Conservation (phyloP, 2,329 filamentous ascomycete species). For the Fusarium sp. region DNA sequence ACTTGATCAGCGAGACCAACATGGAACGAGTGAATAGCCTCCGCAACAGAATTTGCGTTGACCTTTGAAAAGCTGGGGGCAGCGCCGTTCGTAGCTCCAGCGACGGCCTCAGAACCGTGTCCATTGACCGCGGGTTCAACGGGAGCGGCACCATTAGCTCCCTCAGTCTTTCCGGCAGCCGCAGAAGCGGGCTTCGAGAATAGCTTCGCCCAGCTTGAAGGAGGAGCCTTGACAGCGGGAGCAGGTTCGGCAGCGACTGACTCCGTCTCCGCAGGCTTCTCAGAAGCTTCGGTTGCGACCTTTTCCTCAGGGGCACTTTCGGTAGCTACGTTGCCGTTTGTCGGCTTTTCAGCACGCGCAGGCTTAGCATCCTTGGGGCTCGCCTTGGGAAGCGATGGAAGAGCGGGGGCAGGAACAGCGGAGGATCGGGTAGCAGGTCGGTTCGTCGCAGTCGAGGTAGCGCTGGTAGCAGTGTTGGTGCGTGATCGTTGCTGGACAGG, state of each 20-base stretch:
- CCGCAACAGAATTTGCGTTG: constrained; percentile 72
- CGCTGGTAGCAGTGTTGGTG: constrained; percentile 43
- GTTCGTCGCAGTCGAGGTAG: constrained; percentile 45
- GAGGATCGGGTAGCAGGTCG: constrained; percentile 49
- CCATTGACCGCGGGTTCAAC: constrained; percentile 43
- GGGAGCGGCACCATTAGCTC: constrained; percentile 47
- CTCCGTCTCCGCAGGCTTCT: constrained; percentile 44
- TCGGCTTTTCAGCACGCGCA: constrained; percentile 43
- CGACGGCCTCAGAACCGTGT: constrained; percentile 28
- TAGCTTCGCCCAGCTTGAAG: constrained; percentile 57
- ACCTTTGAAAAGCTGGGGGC: constrained; percentile 57
- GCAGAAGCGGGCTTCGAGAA: constrained; percentile 51
- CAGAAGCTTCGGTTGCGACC: constrained; percentile 32
- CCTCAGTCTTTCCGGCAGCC: constrained; percentile 29
- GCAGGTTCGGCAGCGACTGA: constrained; percentile 27
- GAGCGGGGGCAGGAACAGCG: constrained; percentile 57
- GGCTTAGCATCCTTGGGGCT: constrained; percentile 49
- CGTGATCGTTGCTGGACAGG: constrained; percentile 47
- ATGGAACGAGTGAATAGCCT: constrained; percentile 80
- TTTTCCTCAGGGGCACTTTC: constrained; percentile 27
- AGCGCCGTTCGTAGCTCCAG: constrained; percentile 38
- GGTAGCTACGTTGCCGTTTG: constrained; percentile 35
- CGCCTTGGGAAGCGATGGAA: constrained; percentile 61
- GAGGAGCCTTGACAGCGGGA: constrained; percentile 48
- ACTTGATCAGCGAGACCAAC: constrained; percentile 74